phyloP scores from a whole-genome alignment of 2,329 filamentous ascomycete genomes.

The Colletotrichum spinosum region DNA sequence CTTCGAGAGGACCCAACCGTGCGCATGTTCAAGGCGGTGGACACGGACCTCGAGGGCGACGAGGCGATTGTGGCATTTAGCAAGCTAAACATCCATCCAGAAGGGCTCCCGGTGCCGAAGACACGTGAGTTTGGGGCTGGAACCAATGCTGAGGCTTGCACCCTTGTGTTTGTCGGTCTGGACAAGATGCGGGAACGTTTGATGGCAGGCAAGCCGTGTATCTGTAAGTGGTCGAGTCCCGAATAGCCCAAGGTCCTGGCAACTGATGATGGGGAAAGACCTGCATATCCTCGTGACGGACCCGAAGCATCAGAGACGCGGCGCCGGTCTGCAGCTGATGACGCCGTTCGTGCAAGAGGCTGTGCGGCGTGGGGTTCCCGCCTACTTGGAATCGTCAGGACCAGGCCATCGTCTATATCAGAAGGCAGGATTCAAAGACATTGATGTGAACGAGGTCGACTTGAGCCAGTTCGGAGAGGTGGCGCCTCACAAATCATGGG shows the following conservation, averaged over 20 bases:
- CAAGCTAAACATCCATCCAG: slow-evolving; percentile 49
- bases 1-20: slow-evolving; percentile 30
- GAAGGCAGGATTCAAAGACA: slow-evolving; percentile 49
- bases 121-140: slow-evolving; percentile 43
- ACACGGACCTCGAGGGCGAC: slow-evolving; percentile 36
- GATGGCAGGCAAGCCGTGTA: slow-evolving; percentile 47
- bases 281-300: slow-evolving; percentile 53
- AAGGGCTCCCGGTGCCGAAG: slow-evolving; percentile 42
- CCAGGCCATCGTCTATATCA: slow-evolving; percentile 49
- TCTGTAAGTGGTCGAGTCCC: slow-evolving; percentile 46
- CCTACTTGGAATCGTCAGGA: slow-evolving; percentile 50
- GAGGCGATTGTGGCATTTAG: slow-evolving; percentile 49
- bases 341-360: slow-evolving; percentile 50
- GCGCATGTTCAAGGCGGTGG: slow-evolving; percentile 34
- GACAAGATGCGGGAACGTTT: slow-evolving; percentile 44
- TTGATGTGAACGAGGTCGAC: slow-evolving; percentile 37
- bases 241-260: slow-evolving; percentile 1
- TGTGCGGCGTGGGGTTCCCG: slow-evolving; percentile 49
- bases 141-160: slow-evolving; percentile 48
- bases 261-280: slow-evolving; percentile 41
- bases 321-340: slow-evolving; percentile 49
- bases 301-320: slow-evolving; percentile 50
- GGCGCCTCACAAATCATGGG: slow-evolving; percentile 28
- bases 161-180: slow-evolving; percentile 47
- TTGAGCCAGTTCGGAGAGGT: slow-evolving; percentile 27